Percentiles rank a stretch among this genome's conserved stretches.
phyloP scores from a whole-genome alignment of 148 eudicot species.

The Spergularia bocconei region DNA sequence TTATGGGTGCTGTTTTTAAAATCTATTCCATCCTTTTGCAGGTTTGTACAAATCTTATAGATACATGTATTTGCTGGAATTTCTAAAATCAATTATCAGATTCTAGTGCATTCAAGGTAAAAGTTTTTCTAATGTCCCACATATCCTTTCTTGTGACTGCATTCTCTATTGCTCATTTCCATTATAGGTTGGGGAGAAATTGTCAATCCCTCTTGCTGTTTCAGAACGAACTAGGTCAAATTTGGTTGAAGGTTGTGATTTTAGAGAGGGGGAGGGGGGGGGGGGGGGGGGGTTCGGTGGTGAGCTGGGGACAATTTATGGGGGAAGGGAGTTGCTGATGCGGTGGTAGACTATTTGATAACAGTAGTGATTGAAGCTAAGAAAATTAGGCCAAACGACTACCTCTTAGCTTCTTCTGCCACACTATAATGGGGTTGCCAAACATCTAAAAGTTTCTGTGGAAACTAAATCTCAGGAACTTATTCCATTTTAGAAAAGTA shows the following conservation, averaged over 20 bases:
- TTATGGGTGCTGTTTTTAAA: not conserved
- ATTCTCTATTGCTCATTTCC: not conserved
- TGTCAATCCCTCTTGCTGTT: not conserved
- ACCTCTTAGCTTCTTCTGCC: no score
- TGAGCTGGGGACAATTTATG: no score
- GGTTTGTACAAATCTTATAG: slow-evolving; percentile 28
- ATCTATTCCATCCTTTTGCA: slow-evolving; percentile 18
- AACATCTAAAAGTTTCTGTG: no score
- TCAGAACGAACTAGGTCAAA: not conserved
- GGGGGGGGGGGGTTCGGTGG: no score
- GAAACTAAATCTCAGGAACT: no score
- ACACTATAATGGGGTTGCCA: no score
- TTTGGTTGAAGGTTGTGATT: not conserved
- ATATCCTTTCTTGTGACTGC: not conserved
- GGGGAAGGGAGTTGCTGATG: no score
- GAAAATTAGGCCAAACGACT: no score
- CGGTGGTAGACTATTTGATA: no score
- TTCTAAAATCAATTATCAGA: slow-evolving; percentile 25
- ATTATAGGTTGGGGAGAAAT: not conserved
- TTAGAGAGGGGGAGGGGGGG: no score
- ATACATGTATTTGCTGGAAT: slow-evolving; percentile 23
- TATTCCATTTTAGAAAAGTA: no score
- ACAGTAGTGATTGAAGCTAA: no score
- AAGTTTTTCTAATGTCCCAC: not conserved
- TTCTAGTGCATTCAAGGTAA: slow-evolving; percentile 25